Evolutionary conservation across 805 yeast genomes (phyloP), one percentile per base, ranked within the genome.

Genomic region (Metschnikowia lachancei): DNA sequence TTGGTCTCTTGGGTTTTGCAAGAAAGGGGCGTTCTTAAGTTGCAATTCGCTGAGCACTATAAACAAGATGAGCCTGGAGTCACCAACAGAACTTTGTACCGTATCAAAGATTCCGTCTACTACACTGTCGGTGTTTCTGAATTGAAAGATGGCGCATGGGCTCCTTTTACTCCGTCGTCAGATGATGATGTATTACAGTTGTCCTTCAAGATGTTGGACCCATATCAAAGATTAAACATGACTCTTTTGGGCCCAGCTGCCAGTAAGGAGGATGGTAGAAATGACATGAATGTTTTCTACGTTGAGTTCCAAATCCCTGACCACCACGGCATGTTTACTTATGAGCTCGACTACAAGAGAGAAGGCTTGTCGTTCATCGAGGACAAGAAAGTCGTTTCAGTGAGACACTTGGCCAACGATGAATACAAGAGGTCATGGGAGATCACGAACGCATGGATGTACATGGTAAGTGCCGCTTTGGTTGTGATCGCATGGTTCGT

Each of bases 241-340:
- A 56, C 64, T 16, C 73, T 76, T 24, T 61, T 71, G 36, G 72
- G 72, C 9, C 64, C 66, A 9, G 69, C 56, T n/a, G 55, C 69
- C 3, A 64, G 70, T 2, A 45, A 59, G 1, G 64, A 58, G 7
- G 67, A 68, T 26, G 69, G 68, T 11, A 65, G 70, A 4, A 65
- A 75, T n/a, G 83, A 81, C 59, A 59, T 75, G 33, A 69, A 63
- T 39, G 62, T 70, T 16, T 83, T 80, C 59, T 68, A 67, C 17
- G 72, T 78, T 16, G 67, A 71, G 43, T 89, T 94, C 66, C 76
- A 76, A 39, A 67, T 89, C 32, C 99, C 99, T 18, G 97, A 92
- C 65, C 97, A 90, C 60, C 96, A 94, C 66, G 99, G 99, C 47
- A 86, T 94, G 78, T 94, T 90, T 70, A 87, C 97, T 2, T 90